Evolutionary conservation across 163 green algal genomes (phyloP), one percentile per base, ranked within the genome.

Genomic region (Prototheca wickerhamii): DNA sequence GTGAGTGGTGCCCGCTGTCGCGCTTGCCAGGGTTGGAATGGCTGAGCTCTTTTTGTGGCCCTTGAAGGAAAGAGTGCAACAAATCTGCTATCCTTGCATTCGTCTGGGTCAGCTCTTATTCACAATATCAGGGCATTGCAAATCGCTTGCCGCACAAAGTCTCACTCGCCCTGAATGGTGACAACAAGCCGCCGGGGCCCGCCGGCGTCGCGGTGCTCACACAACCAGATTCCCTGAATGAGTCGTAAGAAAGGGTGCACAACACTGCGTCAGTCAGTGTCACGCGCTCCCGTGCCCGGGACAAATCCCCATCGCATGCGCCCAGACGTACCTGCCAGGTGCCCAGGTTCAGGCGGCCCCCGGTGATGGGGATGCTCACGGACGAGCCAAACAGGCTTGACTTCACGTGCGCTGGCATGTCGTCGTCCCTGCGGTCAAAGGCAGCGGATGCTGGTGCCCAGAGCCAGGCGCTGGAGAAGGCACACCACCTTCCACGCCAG

Each of bases 91-190:
- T n/a, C n/a, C n/a, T n/a, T n/a, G n/a, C n/a, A n/a, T n/a, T n/a
- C n/a, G n/a, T n/a, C n/a, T n/a, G n/a, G n/a, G n/a, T n/a, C n/a
- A n/a, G n/a, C n/a, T n/a, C n/a, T n/a, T n/a, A n/a, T n/a, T n/a
- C n/a, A n/a, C n/a, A n/a, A n/a, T n/a, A n/a, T n/a, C n/a, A n/a
- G n/a, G n/a, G n/a, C n/a, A n/a, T n/a, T n/a, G n/a, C n/a, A n/a
- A n/a, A n/a, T n/a, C n/a, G n/a, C n/a, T n/a, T n/a, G n/a, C n/a
- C n/a, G n/a, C n/a, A 29, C 46, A 12, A 10, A 12, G 15, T 46
- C 31, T 18, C 23, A 44, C 68, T 89, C 67, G 3, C 87, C 87
- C 52, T 94, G 87, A 17, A 95, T 75, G 1, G 87, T 95, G 50
- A 93, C 72, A 2, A 90, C 67, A 6, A 95, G 50, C 20, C 49